These are phyloP conservation scores for Umbilicus rupestris DNA, from an alignment of 164 flowering plant species.

Conservation along the genomic window DNA sequence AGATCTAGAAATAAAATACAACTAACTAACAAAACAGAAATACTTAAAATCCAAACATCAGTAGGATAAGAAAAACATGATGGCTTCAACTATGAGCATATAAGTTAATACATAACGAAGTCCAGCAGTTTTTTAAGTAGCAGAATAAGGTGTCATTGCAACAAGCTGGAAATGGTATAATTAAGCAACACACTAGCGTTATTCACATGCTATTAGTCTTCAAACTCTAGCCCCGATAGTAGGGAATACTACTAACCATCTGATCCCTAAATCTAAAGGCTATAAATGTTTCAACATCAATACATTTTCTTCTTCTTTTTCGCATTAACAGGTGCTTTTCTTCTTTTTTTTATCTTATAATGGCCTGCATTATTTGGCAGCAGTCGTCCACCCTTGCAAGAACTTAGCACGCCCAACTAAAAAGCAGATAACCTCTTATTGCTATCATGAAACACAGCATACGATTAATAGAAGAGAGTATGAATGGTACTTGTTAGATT, in stretches of 20 bases:
- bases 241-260: not conserved
- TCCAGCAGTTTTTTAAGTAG: no score
- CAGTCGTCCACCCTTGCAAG: not conserved
- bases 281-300: not conserved
- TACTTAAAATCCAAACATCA: not conserved
- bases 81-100: no score
- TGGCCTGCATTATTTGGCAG: no score
- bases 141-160: not conserved
- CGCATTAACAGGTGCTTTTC: not conserved
- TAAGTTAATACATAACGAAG: no score
- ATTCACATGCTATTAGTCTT: not conserved
- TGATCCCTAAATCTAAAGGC: not conserved
- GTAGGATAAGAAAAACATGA: not conserved
- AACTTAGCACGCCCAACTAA: not conserved
- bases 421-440: not conserved
- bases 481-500: slow-evolving; percentile 55
- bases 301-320: not conserved
- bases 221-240: not conserved
- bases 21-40: not conserved
- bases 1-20: not conserved
- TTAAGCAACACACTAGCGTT: not conserved
- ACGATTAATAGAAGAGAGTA: not conserved
- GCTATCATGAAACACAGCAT: slow-evolving; percentile 1
- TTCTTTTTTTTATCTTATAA: no score
- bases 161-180: not conserved